Evolutionary conservation across 2,329 filamentous ascomycete genomes (phyloP), one percentile per base, ranked within the genome.

Genomic region (Sarocladium kiliense): DNA sequence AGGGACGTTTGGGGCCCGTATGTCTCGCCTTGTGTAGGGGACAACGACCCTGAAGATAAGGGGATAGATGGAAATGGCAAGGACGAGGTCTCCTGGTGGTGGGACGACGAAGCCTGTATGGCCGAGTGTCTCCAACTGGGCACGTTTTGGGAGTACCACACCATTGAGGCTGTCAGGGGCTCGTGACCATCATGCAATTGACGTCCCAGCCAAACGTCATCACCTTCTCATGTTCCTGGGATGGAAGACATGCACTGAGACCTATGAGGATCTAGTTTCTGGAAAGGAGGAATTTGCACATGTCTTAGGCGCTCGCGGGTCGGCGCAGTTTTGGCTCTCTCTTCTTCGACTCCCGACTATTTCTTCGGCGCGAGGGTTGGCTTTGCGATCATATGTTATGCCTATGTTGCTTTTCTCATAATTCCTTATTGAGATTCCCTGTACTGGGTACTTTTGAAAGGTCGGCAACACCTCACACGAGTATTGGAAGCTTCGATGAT

Each of bases 81-180:
- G 16, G 34, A 14, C 3, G 32, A 25, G 27, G 50, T 26, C 4
- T 69, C 64, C 42, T 85, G 81, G 81, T 86, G 83, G 83, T 86
- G 82, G 82, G 80, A 86, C 41, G 77, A 84, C 30, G 66, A 71
- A 12, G 72, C 67, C 1, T 81, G 80, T 56, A 67, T 82, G 2
- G 71, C 77, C 39, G 82, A 86, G 64, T 86, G 82, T 57, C 63
- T 75, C 16, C 67, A 75, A 55, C 63, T 78, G 58, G 75, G 75
- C 3, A 86, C 82, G 0, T 73, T 74, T 55, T 86, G 81, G 80
- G 78, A 84, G 59, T 85, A 82, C 61, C 75, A 75, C 53, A 67
- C 81, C 19, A 78, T 85, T 56, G 74, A 81, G 55, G 81, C 77
- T 1, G 73, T 82, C 26, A 84, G 81, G 61, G 72, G n/a, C 47